phyloP scores from a whole-genome alignment of 352 stramenopile species.

The Saprolegnia parasitica region DNA sequence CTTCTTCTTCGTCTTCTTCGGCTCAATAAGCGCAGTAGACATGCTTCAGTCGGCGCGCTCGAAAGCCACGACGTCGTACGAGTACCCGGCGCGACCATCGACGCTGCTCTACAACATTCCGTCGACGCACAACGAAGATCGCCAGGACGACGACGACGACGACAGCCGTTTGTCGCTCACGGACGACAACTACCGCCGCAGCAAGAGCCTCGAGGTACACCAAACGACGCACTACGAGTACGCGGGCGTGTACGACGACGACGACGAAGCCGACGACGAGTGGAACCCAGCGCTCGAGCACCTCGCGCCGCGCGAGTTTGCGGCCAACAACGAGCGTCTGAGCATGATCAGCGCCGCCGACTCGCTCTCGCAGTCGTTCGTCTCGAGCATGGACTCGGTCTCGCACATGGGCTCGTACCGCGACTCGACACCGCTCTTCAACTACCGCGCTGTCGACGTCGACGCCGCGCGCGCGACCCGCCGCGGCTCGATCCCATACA shows the following conservation, averaged over 20 bases:
- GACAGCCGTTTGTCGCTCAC: background rate
- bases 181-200: slow-evolving; percentile 5
- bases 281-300: slow-evolving; percentile 1
- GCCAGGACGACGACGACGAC: background rate
- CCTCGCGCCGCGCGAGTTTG: background rate
- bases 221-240: slow-evolving; percentile 8
- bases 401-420: slow-evolving; percentile 16
- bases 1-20: background rate
- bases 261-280: background rate
- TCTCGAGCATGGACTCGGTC: background rate
- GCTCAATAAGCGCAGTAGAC: slow-evolving; percentile 1
- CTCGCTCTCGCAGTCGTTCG: slow-evolving; percentile 8
- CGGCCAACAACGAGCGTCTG: slow-evolving; percentile 5
- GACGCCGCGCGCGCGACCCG: background rate
- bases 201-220: slow-evolving; percentile 7
- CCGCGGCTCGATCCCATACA: background rate
- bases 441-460: slow-evolving; percentile 5
- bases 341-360: slow-evolving; percentile 5
- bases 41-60: slow-evolving; percentile 6
- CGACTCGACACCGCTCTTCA: slow-evolving; percentile 11
- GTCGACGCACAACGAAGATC: background rate
- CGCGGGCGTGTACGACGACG: background rate
- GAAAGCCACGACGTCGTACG: background rate
- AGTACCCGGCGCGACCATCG: background rate
- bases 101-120: slow-evolving; percentile 1